These are phyloP conservation scores for Solanum hybrid DNA, from an alignment of 305 asterid species.

Conservation along the genomic window DNA sequence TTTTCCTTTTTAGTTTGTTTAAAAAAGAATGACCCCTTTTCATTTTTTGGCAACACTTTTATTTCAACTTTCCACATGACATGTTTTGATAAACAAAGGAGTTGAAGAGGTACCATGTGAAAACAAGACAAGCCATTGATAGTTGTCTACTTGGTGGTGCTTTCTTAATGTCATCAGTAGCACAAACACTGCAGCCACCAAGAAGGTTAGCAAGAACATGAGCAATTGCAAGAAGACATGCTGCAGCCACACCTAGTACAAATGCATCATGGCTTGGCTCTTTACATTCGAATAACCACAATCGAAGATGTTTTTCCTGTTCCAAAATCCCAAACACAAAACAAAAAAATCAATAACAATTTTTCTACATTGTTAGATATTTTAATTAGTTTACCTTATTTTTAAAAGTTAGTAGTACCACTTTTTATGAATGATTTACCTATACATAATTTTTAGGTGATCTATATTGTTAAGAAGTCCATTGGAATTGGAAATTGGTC, in stretches of 20 bases:
- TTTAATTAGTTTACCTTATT: not conserved
- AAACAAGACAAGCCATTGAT: slow-evolving; percentile 58
- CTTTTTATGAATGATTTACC: not conserved
- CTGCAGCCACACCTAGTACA: slow-evolving; percentile 55
- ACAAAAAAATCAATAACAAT: not conserved
- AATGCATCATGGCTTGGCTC: slow-evolving; percentile 77
- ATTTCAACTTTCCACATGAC: not conserved
- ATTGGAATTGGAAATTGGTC: not conserved
- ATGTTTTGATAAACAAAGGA: not conserved
- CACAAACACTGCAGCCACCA: slow-evolving; percentile 69
- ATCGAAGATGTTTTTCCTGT: slow-evolving; percentile 60
- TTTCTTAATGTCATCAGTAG: slow-evolving; percentile 37
- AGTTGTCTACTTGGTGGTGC: slow-evolving; percentile 57
- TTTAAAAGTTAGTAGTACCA: not conserved
- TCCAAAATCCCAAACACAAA: not conserved
- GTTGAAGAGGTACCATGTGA: slow-evolving; percentile 45
- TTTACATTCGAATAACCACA: slow-evolving; percentile 76
- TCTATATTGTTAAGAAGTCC: not conserved
- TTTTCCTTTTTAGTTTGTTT: not conserved
- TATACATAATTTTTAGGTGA: not conserved
- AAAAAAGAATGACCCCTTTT: not conserved
- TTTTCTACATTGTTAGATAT: not conserved
- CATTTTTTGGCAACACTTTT: not conserved
- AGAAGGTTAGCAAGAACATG: slow-evolving; percentile 68
- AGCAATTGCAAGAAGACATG: slow-evolving; percentile 53